phyloP scores from a whole-genome alignment of 2,329 filamentous ascomycete genomes.

The Allantophomopsis cytisporea region DNA sequence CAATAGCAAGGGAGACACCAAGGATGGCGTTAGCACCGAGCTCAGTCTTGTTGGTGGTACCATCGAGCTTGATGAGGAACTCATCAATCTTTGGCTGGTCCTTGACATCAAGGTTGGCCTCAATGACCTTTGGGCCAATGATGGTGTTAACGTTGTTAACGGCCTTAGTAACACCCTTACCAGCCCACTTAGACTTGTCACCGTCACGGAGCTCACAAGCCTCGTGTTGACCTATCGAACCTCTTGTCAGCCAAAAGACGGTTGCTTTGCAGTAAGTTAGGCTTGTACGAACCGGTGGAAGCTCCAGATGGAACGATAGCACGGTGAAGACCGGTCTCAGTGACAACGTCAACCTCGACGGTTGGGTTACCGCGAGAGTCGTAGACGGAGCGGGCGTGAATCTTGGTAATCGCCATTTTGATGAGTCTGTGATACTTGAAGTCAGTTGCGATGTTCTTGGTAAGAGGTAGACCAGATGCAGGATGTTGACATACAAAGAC shows the following conservation, averaged over 20 bases:
- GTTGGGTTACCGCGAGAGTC: slow-evolving; percentile 98
- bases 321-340: slow-evolving; percentile 90
- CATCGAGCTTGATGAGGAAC: slow-evolving; percentile 78
- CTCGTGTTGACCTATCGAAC: slow-evolving; percentile 63
- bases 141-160: slow-evolving; percentile 74
- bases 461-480: too few species aligned
- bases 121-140: slow-evolving; percentile 72
- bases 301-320: slow-evolving; percentile 95
- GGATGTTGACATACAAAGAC: too few species aligned
- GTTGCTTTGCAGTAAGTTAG: slow-evolving; percentile 9
- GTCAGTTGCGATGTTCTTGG: too few species aligned
- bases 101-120: slow-evolving; percentile 73
- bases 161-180: slow-evolving; percentile 80
- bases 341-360: slow-evolving; percentile 95
- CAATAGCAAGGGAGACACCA: slow-evolving; percentile 71
- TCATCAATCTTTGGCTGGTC: slow-evolving; percentile 74
- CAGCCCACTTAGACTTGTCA: slow-evolving; percentile 74
- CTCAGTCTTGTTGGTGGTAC: slow-evolving; percentile 75
- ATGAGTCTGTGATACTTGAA: slow-evolving; percentile 1
- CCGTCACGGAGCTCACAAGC: slow-evolving; percentile 84
- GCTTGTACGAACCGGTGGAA: slow-evolving; percentile 61
- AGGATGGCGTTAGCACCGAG: slow-evolving; percentile 83
- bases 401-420: slow-evolving; percentile 83
- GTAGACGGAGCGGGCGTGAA: slow-evolving; percentile 91
- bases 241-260: slow-evolving; percentile 7